A percentile compares a stretch with the other conserved stretches of the same genome.
Conservation (phyloP, 192 early-diverging fungal genomes). For the Glomus cerebriforme region DNA sequence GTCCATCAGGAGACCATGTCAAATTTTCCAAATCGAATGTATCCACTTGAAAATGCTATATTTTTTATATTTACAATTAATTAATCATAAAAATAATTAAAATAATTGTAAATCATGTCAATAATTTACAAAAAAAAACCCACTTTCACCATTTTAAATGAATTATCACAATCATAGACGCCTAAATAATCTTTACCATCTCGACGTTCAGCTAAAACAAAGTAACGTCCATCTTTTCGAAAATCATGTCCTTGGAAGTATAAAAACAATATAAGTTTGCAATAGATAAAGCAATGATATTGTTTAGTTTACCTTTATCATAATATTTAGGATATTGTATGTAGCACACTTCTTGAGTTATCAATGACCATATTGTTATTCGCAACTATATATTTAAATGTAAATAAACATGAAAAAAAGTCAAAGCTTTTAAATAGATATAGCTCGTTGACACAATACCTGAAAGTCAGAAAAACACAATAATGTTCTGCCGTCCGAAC, state of each 20-base stretch:
- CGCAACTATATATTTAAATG: conserved; percentile 45
- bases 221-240: conserved; percentile 63
- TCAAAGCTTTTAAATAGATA: conserved; percentile 24
- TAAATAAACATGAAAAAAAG: not conserved
- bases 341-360: conserved; percentile 52
- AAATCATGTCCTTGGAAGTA: conserved; percentile 48
- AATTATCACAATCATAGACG: conserved; percentile 63
- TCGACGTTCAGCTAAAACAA: conserved; percentile 58
- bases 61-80: not conserved
- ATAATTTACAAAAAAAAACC: not conserved
- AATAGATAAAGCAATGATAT: not conserved
- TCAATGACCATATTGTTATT: conserved; percentile 69
- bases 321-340: conserved; percentile 72
- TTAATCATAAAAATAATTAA: not conserved
- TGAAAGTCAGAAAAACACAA: conserved; percentile 33
- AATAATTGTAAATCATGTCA: not conserved
- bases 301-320: conserved; percentile 50
- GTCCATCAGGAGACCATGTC: conserved; percentile 85
- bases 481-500: conserved; percentile 2
- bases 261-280: not conserved
- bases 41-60: conserved; percentile 67
- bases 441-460: not conserved
- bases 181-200: conserved; percentile 67
- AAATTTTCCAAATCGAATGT: conserved; percentile 75
- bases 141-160: conserved; percentile 67